A percentile compares a stretch with the other conserved stretches of the same genome.
phyloP scores from a whole-genome alignment of 306 rosid species.

The Carpinus fangiana region DNA sequence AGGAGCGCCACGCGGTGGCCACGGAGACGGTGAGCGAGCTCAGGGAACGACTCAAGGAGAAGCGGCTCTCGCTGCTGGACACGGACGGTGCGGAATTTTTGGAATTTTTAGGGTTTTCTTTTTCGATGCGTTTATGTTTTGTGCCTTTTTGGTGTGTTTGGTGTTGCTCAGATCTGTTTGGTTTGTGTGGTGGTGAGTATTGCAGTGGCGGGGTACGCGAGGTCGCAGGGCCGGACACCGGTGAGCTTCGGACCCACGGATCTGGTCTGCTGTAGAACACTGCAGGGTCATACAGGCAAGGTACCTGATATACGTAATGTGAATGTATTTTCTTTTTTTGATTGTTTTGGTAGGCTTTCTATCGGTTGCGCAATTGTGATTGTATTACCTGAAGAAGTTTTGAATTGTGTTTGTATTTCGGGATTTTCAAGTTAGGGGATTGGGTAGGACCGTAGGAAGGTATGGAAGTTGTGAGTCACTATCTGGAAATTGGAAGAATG shows the following conservation, averaged over 20 bases:
- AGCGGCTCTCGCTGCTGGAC: slow-evolving; percentile 75
- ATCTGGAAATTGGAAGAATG: too few relatives aligned
- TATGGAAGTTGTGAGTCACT: not conserved
- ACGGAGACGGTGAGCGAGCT: slow-evolving; percentile 79
- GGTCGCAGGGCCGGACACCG: slow-evolving; percentile 68
- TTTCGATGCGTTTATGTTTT: not conserved
- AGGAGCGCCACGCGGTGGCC: slow-evolving; percentile 82
- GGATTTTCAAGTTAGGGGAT: not conserved
- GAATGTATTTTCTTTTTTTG: not conserved
- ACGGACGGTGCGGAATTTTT: slow-evolving; percentile 49
- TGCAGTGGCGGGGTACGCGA: slow-evolving; percentile 72
- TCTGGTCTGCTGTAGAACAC: slow-evolving; percentile 93
- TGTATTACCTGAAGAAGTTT: not conserved
- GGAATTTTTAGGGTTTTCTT: not conserved
- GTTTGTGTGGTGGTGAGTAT: slow-evolving; percentile 24
- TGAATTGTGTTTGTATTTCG: not conserved
- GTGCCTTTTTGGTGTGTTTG: not conserved
- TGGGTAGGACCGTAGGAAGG: not conserved
- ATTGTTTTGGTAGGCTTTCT: not conserved
- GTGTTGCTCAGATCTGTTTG: slow-evolving; percentile 33
- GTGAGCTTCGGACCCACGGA: slow-evolving; percentile 88
- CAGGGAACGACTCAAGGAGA: slow-evolving; percentile 68
- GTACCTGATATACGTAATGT: slow-evolving; percentile 26
- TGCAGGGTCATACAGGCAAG: slow-evolving; percentile 90
- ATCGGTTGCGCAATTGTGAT: not conserved